phyloP scores from a whole-genome alignment of 163 green algal species.

The Chlorella variabilis region DNA sequence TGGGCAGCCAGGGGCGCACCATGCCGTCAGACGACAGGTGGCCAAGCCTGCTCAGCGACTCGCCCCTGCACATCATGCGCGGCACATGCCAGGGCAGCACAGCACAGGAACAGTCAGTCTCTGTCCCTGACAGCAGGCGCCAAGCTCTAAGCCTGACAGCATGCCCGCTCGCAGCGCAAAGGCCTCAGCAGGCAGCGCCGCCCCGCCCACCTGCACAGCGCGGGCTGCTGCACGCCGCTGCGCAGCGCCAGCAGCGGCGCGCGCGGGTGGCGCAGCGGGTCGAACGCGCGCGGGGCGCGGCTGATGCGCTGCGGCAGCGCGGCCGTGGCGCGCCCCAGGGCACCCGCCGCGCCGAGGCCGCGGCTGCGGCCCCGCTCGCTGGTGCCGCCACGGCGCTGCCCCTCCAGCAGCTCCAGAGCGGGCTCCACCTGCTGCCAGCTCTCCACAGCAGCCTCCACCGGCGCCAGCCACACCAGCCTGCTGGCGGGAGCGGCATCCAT shows the following conservation, averaged over 20 bases:
- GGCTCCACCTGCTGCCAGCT: constrained; percentile 46
- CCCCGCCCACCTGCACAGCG: constrained; percentile 20
- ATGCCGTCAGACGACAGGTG: constrained; percentile 45
- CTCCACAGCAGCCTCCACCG: constrained; percentile 4
- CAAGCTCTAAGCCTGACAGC: no score
- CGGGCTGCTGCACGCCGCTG: constrained; percentile 37
- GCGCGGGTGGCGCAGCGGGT: constrained; percentile 11
- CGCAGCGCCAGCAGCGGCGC: constrained; percentile 25
- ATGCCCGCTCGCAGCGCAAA: no score
- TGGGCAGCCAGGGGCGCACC: constrained; percentile 44
- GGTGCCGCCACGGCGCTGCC: not conserved
- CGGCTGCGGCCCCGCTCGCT: not conserved
- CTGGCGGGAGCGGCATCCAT: not conserved
- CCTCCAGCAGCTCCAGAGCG: constrained; percentile 29
- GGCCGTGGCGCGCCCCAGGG: not conserved
- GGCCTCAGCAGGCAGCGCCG: no score
- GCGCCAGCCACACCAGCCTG: constrained; percentile 25
- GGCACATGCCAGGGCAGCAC: not conserved
- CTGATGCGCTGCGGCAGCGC: not conserved
- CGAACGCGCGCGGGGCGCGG: not conserved
- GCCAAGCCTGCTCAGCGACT: constrained; percentile 38
- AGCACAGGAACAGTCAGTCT: not conserved
- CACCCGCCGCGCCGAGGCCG: not conserved
- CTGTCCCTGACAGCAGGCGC: no score
- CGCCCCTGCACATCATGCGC: constrained; percentile 10